A percentile compares a stretch with the other conserved stretches of the same genome.
phyloP scores from a whole-genome alignment of 2,329 filamentous ascomycete genomes.

The Lachnellula arida region DNA sequence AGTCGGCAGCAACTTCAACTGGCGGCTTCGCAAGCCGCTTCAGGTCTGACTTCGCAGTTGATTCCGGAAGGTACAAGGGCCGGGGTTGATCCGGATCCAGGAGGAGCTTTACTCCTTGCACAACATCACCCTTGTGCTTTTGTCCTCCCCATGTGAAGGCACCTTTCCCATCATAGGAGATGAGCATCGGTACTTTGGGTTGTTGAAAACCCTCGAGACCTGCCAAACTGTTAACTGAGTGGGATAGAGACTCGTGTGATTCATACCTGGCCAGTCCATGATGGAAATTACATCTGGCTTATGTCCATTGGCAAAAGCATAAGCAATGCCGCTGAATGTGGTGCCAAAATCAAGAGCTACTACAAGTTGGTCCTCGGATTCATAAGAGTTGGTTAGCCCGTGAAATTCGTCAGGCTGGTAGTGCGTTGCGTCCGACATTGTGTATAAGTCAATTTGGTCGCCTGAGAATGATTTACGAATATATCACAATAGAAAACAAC shows the following conservation, averaged over 20 bases:
- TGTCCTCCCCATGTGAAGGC: slow-evolving; percentile 14
- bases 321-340: slow-evolving; percentile 17
- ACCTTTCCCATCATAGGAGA: slow-evolving; percentile 9
- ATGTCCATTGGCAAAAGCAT: background rate
- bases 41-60: slow-evolving; percentile 26
- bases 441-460: too few relatives aligned
- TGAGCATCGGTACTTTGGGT: slow-evolving; percentile 12
- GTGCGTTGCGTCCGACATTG: too few relatives aligned
- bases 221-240: background rate
- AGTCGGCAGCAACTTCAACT: slow-evolving; percentile 40
- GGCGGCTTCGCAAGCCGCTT: slow-evolving; percentile 43
- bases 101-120: slow-evolving; percentile 24
- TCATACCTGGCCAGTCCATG: slow-evolving; percentile 20
- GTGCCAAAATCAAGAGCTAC: slow-evolving; percentile 23
- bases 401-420: too few relatives aligned
- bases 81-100: slow-evolving; percentile 23
- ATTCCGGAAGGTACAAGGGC: slow-evolving; percentile 13
- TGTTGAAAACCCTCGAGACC: slow-evolving; percentile 4
- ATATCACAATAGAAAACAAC: too few relatives aligned
- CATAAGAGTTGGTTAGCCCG: too few relatives aligned
- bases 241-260: background rate
- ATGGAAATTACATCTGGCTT: slow-evolving; percentile 5
- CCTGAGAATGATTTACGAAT: too few relatives aligned
- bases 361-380: slow-evolving; percentile 12
- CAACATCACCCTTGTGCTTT: slow-evolving; percentile 1